phyloP scores from a whole-genome alignment of 345 rosid species.

The Arabidopsis arenosa region DNA sequence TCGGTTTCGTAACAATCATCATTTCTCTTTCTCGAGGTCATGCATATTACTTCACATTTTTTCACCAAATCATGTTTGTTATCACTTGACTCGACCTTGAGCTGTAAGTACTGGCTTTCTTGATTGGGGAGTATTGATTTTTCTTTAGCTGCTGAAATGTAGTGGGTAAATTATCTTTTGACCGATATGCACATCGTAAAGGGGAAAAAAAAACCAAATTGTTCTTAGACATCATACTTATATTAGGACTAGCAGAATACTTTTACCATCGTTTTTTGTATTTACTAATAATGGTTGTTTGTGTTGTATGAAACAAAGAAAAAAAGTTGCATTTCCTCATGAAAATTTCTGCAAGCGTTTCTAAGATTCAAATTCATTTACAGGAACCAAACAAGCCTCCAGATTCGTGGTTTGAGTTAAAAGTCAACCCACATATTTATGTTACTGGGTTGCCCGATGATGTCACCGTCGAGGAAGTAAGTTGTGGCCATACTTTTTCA shows the following conservation, averaged over 20 bases:
- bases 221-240: constrained; percentile 17
- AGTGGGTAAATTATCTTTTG: neutral
- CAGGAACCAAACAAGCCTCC: constrained; percentile 97
- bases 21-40: constrained; percentile 24
- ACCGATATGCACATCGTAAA: neutral
- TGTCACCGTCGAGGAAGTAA: constrained; percentile 87
- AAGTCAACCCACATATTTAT: constrained; percentile 94
- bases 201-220: constrained; percentile 5
- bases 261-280: constrained; percentile 4
- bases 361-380: constrained; percentile 38
- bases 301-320: constrained; percentile 2
- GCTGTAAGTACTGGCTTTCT: constrained; percentile 8
- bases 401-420: constrained; percentile 97
- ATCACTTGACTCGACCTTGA: neutral
- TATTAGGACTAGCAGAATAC: constrained; percentile 15
- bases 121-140: constrained; percentile 10
- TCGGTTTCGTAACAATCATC: constrained; percentile 2
- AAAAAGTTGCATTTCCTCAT: constrained; percentile 5
- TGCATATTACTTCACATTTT: constrained; percentile 28
- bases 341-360: constrained; percentile 14
- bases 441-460: constrained; percentile 94
- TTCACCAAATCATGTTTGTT: constrained; percentile 9
- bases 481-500: constrained; percentile 37
- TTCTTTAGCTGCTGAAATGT: constrained; percentile 3
- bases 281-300: constrained; percentile 9